Evolutionary conservation across 2,329 filamentous ascomycete genomes (phyloP), one percentile per base, ranked within the genome.

Genomic region (Colletotrichum cereale): DNA sequence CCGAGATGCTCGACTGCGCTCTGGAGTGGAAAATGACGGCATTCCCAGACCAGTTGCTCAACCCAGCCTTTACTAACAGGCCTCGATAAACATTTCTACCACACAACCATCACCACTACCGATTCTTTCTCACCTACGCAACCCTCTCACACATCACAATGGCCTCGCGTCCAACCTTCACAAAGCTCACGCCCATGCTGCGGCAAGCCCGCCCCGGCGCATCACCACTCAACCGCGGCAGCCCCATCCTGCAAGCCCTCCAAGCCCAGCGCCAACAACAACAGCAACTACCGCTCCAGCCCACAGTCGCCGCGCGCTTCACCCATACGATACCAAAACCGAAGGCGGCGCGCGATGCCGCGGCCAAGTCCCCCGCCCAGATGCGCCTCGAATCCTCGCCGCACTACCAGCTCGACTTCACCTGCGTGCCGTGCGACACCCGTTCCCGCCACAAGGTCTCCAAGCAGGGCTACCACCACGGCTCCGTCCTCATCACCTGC

Each of bases 391-490:
- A 76, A 75, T 74, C 75, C 5, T 79, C 90, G 75, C 94, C 94
- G 1, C 90, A 93, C 68, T 99, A 98, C 83, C 88, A 94, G 76
- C 87, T 99, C 74, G 93, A 91, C 61, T 98, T 99, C 81, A 99
- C 96, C 75, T 99, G 96, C 87, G 91, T 93, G 71, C 94, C 93
- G 40, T 99, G 96, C 83, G 85, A 87, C 56, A 84, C 88, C 44
- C 92, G 95, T 69, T 97, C 94, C n/a, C 88, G 90, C 16, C 97
- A 99, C 83, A 88, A 88, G 62, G 86, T 99, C 76, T 94, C 94
- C 38, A 98, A 98, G 82, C 96, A 98, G 79, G 96, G 94, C 40
- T 99, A 99, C 80, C 95, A 98, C 82, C 87, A 91, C 74, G 96
- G 96, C 44, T 96, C 94, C 1, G 92, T 96, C 5, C 86, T 99